phyloP scores from a whole-genome alignment of 2,329 filamentous ascomycete genomes.

The Monosporascus sp. region DNA sequence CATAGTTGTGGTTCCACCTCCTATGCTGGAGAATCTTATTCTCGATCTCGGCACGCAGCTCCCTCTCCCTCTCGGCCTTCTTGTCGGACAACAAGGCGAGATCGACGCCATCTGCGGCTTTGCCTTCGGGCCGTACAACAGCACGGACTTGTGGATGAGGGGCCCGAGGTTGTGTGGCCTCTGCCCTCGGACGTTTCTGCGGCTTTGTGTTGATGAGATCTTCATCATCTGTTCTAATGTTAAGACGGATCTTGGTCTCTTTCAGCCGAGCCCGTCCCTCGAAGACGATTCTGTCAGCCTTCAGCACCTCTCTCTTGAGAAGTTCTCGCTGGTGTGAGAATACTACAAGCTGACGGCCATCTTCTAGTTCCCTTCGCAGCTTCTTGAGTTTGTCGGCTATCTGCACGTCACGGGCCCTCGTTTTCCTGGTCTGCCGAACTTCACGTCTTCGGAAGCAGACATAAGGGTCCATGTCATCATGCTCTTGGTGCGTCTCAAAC shows the following conservation, averaged over 20 bases:
- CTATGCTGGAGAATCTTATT: constrained; percentile 82
- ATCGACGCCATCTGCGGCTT: constrained; percentile 66
- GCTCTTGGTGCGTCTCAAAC: constrained; percentile 90
- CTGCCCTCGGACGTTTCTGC: constrained; percentile 57
- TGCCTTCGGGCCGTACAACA: constrained; percentile 64
- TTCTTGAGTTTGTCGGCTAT: constrained; percentile 92
- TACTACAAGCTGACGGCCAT: constrained; percentile 74
- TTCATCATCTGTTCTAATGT: constrained; percentile 89
- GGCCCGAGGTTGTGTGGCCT: constrained; percentile 54
- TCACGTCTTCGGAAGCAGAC: constrained; percentile 96
- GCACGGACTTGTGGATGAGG: constrained; percentile 62
- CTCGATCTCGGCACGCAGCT: constrained; percentile 77
- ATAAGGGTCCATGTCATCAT: constrained; percentile 93
- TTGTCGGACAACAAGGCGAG: constrained; percentile 72
- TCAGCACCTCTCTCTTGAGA: constrained; percentile 70
- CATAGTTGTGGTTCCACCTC: constrained; percentile 84
- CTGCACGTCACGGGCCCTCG: constrained; percentile 86
- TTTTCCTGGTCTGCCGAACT: constrained; percentile 91
- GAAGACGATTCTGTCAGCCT: constrained; percentile 72
- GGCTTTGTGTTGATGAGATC: constrained; percentile 89
- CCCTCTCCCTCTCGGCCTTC: constrained; percentile 73
- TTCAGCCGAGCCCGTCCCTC: constrained; percentile 78
- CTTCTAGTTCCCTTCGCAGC: constrained; percentile 83
- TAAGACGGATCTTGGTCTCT: constrained; percentile 79
- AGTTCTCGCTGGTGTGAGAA: constrained; percentile 76